Evolutionary conservation across 192 early-diverging fungal species (phyloP), one percentile per base, ranked within the genome.

Genomic region (Chytriomyces confervae): DNA sequence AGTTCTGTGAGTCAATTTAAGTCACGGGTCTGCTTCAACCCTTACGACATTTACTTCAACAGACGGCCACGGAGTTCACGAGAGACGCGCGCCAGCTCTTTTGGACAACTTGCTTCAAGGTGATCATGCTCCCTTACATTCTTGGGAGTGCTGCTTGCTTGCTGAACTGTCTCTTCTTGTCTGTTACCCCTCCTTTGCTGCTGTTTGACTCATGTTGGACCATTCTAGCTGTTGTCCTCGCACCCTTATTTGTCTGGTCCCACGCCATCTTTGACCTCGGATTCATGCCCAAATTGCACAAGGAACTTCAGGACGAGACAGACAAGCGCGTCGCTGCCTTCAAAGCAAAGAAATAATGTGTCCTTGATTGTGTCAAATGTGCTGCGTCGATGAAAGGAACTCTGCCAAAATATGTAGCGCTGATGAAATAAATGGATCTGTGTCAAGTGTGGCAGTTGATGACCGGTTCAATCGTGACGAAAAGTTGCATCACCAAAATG

Each of bases 241-340:
- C 97, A 2, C 95, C 95, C 43, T 95, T 95, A 81, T 98, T 98
- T 86, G 95, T 97, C 6, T 95, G 93, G 74, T 85, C 93, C 45
- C 95, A 98, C 82, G 64, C 90, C 8, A 81, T 98, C 61, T 97
- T 98, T 79, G 80, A 77, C 72, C 50, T 93, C 5, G 95, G 97
- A 43, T 95, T 94, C 84, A 91, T 93, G 53, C 91, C 93, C 18
- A 74, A 82, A 5, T 81, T 96, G 36, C 83, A 89, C 68, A 78
- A 87, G 71, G 86, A 91, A 60, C 79, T 97, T 36, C 84, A 90
- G 51, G 80, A 62, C 11, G 82, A 86, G 62, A 88, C 93, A 23
- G 78, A 84, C 27, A 79, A 80, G 27, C 85, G 87, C 47, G 83
- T 95, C 72, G 81, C 81, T 20, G 77, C 29, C 43, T 65, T 65